Evolutionary conservation across 2,329 filamentous ascomycete species (phyloP).

Genomic region (Exophiala alcalophila): DNA sequence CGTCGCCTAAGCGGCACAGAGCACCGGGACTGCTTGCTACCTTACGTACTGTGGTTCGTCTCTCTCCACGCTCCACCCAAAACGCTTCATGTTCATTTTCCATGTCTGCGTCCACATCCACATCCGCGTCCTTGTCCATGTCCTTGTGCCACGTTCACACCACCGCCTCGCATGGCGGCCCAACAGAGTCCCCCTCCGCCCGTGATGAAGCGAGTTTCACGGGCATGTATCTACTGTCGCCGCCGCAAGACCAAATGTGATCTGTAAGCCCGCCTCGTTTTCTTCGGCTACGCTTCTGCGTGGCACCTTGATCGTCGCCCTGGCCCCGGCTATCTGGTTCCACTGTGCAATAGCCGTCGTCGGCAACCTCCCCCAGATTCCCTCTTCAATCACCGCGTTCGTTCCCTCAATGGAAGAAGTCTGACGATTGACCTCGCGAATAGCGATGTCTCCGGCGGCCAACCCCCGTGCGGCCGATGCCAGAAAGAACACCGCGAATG

Average conservation of each 20-base stretch:
- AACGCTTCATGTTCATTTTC: too few relatives aligned
- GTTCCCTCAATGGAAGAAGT: too few relatives aligned
- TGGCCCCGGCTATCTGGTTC: conserved; percentile 16
- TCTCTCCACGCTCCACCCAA: too few relatives aligned
- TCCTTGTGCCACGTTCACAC: too few relatives aligned
- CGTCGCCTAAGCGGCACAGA: too few relatives aligned
- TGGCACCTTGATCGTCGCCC: too few relatives aligned
- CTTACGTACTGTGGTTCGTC: too few relatives aligned
- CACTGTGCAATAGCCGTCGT: conserved; percentile 20
- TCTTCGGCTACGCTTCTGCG: not conserved
- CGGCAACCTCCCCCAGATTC: conserved; percentile 8
- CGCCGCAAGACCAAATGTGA: conserved; percentile 52
- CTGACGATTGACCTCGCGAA: conserved; percentile 9
- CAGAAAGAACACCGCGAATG: conserved; percentile 58
- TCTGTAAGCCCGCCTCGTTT: conserved; percentile 41
- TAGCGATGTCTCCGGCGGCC: conserved; percentile 47
- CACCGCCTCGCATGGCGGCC: conserved; percentile 16
- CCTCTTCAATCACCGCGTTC: conserved; percentile 1
- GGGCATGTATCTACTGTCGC: conserved; percentile 49
- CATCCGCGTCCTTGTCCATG: too few relatives aligned
- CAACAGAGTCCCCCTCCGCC: conserved; percentile 25
- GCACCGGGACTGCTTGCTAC: too few relatives aligned
- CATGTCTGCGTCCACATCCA: too few relatives aligned
- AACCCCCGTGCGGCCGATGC: conserved; percentile 57
- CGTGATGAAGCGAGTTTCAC: conserved; percentile 47